Base-by-base conservation (phyloP, 2,329 filamentous ascomycete species). In the Ampelomyces quisqualis region DNA sequence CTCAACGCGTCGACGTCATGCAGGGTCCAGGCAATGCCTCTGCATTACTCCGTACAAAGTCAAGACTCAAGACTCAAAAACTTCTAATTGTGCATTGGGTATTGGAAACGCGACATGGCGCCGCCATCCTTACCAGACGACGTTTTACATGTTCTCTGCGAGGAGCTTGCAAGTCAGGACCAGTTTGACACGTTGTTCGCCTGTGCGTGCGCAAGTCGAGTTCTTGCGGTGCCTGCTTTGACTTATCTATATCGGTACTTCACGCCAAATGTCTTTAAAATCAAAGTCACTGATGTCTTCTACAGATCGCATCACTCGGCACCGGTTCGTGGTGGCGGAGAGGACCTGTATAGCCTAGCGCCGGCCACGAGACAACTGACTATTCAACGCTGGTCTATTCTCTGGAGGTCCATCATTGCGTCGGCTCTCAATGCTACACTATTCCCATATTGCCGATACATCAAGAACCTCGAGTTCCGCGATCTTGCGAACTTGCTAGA, bases 341-440 rank as follows among this genome's bases (percentile, higher is more conserved):
- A 70, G 53, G 65, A 69, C 64, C 33, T 52, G 13, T 47, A 54
- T 27, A 41, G 49, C 21, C 31, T 54, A 30, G 56, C 71, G 42
- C 51, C 62, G n/a, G 53, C 68, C 17, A 55, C 66, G 11, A 72
- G 75, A 49, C 68, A 76, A 22, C 53, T 72, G 19, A 67, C 70
- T n/a, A 70, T 76, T 14, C 73, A 73, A 38, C 78, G 78, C 65
- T 84, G 80, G 77, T 78, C 80, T 2, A 73, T 78, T 5, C 64
- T 86, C 34, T 89, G 85, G 85, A 77, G 78, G 35, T 82, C 82
- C 2, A 79, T 88, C 50, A 78, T 86, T 42, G 70, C 81, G 6
- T 88, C 85, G 7, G 81, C 81, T 42, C 67, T 84, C 29, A 78
- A 76, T 17, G 68, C 72, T 49, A 86, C 85, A 0, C 69, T 80